Base-by-base conservation (phyloP, 345 rosid genomes). In the Noccaea bulbosa region DNA sequence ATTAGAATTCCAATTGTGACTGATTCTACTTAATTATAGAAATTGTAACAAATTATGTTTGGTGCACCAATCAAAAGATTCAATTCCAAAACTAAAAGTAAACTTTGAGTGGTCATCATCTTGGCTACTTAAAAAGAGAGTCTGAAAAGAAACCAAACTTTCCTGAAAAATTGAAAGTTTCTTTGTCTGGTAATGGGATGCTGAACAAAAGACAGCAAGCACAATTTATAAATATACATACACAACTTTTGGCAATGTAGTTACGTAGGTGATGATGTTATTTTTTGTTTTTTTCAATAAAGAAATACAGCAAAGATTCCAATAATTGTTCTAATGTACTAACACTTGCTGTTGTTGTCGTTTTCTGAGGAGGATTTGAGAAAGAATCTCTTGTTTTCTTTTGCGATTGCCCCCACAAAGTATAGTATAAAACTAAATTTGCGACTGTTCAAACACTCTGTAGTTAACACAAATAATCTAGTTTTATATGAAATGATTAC, bases 251-350 rank as follows among this genome's bases (percentile, higher is more conserved):
- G 51, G 60, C n/a, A 56, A 73, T 20, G 50, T 66, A 43, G 73
- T 61, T 67, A 75, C 79, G 74, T 69, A 69, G 14, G 74, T 47
- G 74, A 75, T 75, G 79, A 75, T 75, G 79, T 1, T 64, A 44
- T 52, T 43, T 47, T 60, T 45, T 74, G 54, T 57, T 24, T 44
- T 44, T 0, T 20, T 15, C 45, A 75, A 53, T 68, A 75, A 52
- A 60, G 43, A 60, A 67, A 61, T 11, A 52, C 43, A 60, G 15
- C 16, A 58, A 49, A 62, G 79, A 76, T 76, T 69, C 71, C 79
- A 62, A 69, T 63, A 69, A 62, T 48, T 63, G 70, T 54, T 69
- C 15, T 2, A 11, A 41, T 39, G 58, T 65, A 33, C 20, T 11
- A 75, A 68, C 58, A 15, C 7, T 69, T 14, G 69, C 45, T 61